A percentile compares a stretch with the other conserved stretches of the same genome.
Conservation (phyloP, 306 rosid genomes). For the Heteromeles arbutifolia region DNA sequence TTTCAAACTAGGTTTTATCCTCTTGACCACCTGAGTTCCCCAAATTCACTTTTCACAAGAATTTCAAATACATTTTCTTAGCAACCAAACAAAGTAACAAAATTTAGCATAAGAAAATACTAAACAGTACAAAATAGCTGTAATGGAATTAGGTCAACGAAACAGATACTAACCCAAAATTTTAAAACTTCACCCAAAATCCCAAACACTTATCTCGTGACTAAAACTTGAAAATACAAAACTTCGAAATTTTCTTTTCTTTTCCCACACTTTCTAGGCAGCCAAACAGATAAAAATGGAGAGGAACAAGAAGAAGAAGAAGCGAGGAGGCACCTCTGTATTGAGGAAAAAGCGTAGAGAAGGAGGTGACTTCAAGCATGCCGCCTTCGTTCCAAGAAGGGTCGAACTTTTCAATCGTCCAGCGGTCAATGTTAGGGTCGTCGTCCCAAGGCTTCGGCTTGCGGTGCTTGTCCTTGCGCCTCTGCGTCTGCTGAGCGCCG, state of each 20-base stretch:
- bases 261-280: conserved; percentile 2
- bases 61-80: background rate
- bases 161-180: background rate
- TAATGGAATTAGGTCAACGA: background rate
- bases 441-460: conserved; percentile 99
- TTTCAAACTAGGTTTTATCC: background rate
- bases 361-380: conserved; percentile 77
- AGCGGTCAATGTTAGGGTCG: conserved; percentile 76
- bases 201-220: background rate
- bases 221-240: background rate
- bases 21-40: background rate
- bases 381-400: conserved; percentile 89
- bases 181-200: background rate
- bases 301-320: background rate
- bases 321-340: conserved; percentile 35
- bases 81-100: too few relatives aligned
- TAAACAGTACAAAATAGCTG: background rate
- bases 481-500: conserved; percentile 9
- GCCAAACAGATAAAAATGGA: background rate
- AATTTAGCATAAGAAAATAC: background rate
- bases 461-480: conserved; percentile 79
- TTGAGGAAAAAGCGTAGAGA: conserved; percentile 85
- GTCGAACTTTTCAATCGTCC: conserved; percentile 73
- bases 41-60: background rate
- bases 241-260: background rate